Evolutionary conservation across 2,329 filamentous ascomycete genomes (phyloP), one percentile per base, ranked within the genome.

Genomic region (Pestalotiopsis sp.): DNA sequence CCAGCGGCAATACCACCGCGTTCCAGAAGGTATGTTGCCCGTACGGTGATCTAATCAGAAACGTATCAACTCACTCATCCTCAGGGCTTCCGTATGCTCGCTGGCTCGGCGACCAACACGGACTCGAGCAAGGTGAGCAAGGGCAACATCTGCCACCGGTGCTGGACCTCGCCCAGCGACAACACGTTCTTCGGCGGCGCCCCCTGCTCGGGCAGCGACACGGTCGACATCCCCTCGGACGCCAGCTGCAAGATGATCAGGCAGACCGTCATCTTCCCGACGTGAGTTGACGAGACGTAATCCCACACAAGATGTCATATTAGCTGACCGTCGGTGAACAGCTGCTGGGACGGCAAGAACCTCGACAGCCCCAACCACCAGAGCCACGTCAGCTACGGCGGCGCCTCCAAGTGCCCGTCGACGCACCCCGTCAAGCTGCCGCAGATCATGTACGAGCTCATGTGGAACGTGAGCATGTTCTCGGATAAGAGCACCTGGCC

Each of bases 191-290:
- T 83, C 4, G 84, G 84, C 44, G 82, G 81, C 55, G 82, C 83
- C 22, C 84, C 84, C 39, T 86, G 84, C 81, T 77, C 79, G 38
- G 83, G 83, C 48, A 76, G 73, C 68, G 84, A 86, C 74, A 85
- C 83, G 3, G 83, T 86, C 60, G 83, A 81, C 40, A 84, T 86
- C 67, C 84, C 84, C 67, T 74, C 75, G 14, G 75, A 79, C 68
- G 77, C 81, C 68, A 77, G 71, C 66, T 85, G 83, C 80, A 84
- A 85, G 78, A 84, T 85, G 80, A 85, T 85, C 78, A 81, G 83
- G 70, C 83, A 84, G 73, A 85, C 83, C 73, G 82, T 85, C 75
- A 84, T 85, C 75, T 85, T 85, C 78, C 81, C 81, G 5, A 76
- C 78, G 78, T 80, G 76, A 73, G 75, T 73, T 24, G 60, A 60